These are phyloP conservation scores for Pythium folliculosum DNA, from an alignment of 352 stramenopile genomes.

Conservation along the genomic window DNA sequence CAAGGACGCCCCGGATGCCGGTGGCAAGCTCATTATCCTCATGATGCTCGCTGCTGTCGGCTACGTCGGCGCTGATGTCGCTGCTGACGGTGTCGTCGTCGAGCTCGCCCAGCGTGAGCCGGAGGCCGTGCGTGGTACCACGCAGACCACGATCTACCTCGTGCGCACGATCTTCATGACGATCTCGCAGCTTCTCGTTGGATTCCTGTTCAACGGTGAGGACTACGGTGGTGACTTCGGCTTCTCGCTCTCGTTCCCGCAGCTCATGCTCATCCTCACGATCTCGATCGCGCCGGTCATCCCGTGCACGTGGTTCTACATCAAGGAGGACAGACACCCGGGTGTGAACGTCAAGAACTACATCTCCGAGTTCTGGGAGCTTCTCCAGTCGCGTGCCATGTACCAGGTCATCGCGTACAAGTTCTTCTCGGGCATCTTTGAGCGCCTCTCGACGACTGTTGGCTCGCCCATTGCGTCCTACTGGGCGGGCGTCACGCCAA, in stretches of 20 bases:
- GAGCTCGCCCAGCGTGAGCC: conserved; percentile 60
- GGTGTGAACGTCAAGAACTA: conserved; percentile 18
- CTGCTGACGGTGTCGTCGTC: conserved; percentile 55
- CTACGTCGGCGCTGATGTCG: conserved; percentile 54
- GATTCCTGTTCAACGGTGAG: conserved; percentile 53
- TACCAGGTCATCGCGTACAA: too few relatives aligned
- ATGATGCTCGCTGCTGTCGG: conserved; percentile 56
- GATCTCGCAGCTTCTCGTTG: conserved; percentile 39
- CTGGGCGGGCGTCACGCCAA: conserved; percentile 39
- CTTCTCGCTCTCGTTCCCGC: too few relatives aligned
- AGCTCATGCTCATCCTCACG: conserved; percentile 1
- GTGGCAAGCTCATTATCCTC: conserved; percentile 9
- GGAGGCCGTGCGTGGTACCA: conserved; percentile 43
- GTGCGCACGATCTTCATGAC: conserved; percentile 44
- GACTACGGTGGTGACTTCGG: conserved; percentile 32
- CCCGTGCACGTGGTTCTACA: conserved; percentile 23
- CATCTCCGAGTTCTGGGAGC: conserved; percentile 18
- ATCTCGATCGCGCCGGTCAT: conserved; percentile 26
- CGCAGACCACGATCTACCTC: not conserved
- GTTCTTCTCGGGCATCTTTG: not conserved
- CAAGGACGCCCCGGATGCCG: too few relatives aligned
- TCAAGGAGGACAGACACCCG: conserved; percentile 24
- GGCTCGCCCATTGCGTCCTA: not conserved
- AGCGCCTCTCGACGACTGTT: not conserved
- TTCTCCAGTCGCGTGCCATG: not conserved